Evolutionary conservation across 495 filamentous ascomycete species (phyloP).

Genomic region (Poronia punctata): DNA sequence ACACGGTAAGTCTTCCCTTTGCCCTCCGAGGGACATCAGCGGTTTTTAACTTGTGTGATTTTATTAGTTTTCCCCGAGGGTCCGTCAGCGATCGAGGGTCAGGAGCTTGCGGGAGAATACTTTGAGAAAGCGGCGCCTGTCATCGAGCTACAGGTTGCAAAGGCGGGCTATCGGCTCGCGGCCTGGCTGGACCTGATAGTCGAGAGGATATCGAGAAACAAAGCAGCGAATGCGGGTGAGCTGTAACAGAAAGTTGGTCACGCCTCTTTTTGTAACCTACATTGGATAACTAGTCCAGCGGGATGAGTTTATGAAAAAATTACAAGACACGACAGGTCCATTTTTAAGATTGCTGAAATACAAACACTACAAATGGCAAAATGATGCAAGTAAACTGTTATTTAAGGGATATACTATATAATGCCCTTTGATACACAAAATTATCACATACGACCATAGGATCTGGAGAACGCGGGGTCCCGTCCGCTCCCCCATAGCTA

Average conservation of each 20-base stretch:
- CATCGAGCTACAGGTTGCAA: conserved; percentile 67
- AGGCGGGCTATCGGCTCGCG: conserved; percentile 63
- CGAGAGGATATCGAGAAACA: conserved; percentile 14
- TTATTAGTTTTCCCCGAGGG: conserved; percentile 49
- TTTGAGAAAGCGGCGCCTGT: conserved; percentile 54
- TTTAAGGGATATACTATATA: too few species aligned
- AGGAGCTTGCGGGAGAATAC: conserved; percentile 57
- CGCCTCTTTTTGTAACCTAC: too few species aligned
- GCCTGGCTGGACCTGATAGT: conserved; percentile 53
- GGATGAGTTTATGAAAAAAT: too few species aligned
- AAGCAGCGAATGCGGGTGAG: conserved; percentile 12
- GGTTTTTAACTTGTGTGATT: conserved; percentile 5
- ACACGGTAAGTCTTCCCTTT: conserved; percentile 28
- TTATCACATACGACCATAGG: conserved; percentile 41
- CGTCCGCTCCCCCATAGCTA: conserved; percentile 46
- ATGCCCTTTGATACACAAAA: too few species aligned
- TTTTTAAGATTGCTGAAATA: too few species aligned
- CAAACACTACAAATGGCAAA: too few species aligned
- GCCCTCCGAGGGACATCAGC: not conserved
- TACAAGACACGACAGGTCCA: too few species aligned
- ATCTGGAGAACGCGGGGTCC: conserved; percentile 40
- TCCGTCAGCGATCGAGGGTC: conserved; percentile 40
- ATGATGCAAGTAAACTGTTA: too few species aligned
- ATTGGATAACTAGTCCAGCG: too few species aligned
- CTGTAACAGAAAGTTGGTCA: conserved; percentile 18